phyloP scores from a whole-genome alignment of 2,329 filamentous ascomycete genomes.

The Cladosporium sp. region DNA sequence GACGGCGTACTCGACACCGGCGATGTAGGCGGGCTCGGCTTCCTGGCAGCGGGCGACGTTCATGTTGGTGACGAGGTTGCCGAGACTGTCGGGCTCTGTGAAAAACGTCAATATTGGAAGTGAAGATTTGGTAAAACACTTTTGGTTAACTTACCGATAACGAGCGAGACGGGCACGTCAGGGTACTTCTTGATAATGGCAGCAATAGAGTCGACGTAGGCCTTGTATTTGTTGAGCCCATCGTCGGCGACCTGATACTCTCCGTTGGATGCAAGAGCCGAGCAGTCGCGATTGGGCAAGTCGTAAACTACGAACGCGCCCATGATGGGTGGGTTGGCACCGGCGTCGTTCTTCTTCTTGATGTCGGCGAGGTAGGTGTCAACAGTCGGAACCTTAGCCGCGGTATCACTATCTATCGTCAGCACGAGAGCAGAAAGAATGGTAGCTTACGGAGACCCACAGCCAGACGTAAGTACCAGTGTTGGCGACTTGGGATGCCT shows the following conservation, averaged over 20 bases:
- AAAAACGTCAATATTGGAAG: slow-evolving; percentile 14
- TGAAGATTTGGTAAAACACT: too few species aligned
- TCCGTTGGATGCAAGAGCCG: slow-evolving; percentile 60
- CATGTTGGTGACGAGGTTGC: slow-evolving; percentile 60
- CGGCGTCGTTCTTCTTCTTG: slow-evolving; percentile 43
- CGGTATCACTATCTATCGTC: slow-evolving; percentile 36
- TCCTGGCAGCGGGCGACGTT: slow-evolving; percentile 51
- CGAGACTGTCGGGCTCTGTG: slow-evolving; percentile 60
- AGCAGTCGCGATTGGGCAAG: slow-evolving; percentile 60
- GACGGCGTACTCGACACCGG: slow-evolving; percentile 54
- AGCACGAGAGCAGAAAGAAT: slow-evolving; percentile 16
- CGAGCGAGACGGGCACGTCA: slow-evolving; percentile 47
- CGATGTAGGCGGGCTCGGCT: slow-evolving; percentile 52
- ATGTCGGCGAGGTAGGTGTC: slow-evolving; percentile 47
- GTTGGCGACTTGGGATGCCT: slow-evolving; percentile 45
- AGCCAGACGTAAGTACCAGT: slow-evolving; percentile 52
- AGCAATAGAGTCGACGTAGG: slow-evolving; percentile 54
- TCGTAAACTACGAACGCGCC: slow-evolving; percentile 59
- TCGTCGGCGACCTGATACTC: slow-evolving; percentile 55
- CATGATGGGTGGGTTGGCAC: slow-evolving; percentile 44
- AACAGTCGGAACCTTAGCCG: slow-evolving; percentile 47
- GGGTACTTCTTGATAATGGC: slow-evolving; percentile 51
- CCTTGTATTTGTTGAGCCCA: slow-evolving; percentile 48
- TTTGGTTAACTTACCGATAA: slow-evolving; percentile 45
- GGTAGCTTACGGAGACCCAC: slow-evolving; percentile 29